Conservation (phyloP, 148 eudicot genomes). For the Rhododendron williamsianum region DNA sequence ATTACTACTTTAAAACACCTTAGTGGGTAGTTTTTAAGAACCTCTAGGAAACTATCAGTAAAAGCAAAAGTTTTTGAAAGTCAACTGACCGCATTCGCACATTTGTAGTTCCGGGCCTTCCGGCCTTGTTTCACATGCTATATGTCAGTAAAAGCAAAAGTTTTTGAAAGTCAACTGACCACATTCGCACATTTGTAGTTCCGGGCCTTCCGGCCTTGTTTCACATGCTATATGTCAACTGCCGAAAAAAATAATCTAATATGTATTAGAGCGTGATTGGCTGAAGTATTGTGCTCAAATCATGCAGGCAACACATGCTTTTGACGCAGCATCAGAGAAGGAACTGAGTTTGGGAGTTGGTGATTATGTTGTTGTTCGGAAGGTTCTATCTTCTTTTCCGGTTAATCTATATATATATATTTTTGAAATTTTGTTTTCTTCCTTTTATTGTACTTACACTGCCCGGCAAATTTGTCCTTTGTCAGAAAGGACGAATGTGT, state of each 20-base stretch:
- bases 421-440: not conserved
- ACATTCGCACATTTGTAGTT: not conserved
- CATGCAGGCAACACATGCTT: constrained; percentile 65
- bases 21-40: not conserved
- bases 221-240: not conserved
- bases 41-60: not conserved
- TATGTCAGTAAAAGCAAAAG: too few species aligned
- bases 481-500: not conserved
- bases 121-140: not conserved
- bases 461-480: not conserved
- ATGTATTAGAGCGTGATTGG: not conserved
- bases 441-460: not conserved
- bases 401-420: not conserved
- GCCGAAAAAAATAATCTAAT: not conserved
- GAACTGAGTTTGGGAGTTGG: constrained; percentile 87
- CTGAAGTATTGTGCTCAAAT: not conserved
- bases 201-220: not conserved
- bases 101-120: not conserved
- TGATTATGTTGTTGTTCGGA: constrained; percentile 86
- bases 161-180: not conserved
- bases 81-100: not conserved
- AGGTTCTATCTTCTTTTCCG: constrained; percentile 37
- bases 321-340: constrained; percentile 71
- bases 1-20: not conserved
- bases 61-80: not conserved